Base-by-base conservation (phyloP, 1,284 basidiomycete genomes). In the Pseudozyma sp. region DNA sequence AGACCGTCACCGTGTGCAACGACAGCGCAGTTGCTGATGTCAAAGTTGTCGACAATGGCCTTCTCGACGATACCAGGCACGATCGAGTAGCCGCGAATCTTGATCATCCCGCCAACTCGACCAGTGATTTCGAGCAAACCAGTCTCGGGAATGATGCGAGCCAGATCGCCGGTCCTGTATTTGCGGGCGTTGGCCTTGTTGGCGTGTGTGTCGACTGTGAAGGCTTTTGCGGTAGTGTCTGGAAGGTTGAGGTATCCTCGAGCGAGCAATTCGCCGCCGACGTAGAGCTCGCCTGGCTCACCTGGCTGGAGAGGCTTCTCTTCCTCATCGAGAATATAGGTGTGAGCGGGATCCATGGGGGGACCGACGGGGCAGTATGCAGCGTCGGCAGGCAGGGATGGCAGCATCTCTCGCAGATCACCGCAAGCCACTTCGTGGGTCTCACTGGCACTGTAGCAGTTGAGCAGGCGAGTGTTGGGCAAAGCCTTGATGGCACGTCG, bases 401-500 rank as follows among this genome's bases (percentile, higher is more conserved):
- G 31, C 8, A 72, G 61, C 71, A 78, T 75, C 45, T 69, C 52
- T 40, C 57, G 48, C 10, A 84, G 73, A 52, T 84, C 83, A 19
- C 83, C 83, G 48, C 73, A 75, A 14, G 83, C 79, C 1, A 84
- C 70, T 59, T 84, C 83, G 72, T 84, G 83, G 5, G 83, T 84
- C 65, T 84, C 83, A 55, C 83, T 79, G 38, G 81, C 79, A 64
- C 81, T 83, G 83, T 84, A 84, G 47, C 72, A 71, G 70, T 84
- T 84, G 67, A 83, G 77, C 3, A 84, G 59, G 21, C 82, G 83
- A 13, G 59, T 52, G 50, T 77, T 68, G 44, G 83, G 83, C 9
- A 84, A 69, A 0, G 83, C 80, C 53, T 64, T 72, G 69, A 72
- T 66, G n/a, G 83, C 83, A 18, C 80, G 61, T 39, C 75, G 59